These are phyloP conservation scores for Cucurbita ficifolia DNA, from an alignment of 306 rosid species.

Conservation along the genomic window DNA sequence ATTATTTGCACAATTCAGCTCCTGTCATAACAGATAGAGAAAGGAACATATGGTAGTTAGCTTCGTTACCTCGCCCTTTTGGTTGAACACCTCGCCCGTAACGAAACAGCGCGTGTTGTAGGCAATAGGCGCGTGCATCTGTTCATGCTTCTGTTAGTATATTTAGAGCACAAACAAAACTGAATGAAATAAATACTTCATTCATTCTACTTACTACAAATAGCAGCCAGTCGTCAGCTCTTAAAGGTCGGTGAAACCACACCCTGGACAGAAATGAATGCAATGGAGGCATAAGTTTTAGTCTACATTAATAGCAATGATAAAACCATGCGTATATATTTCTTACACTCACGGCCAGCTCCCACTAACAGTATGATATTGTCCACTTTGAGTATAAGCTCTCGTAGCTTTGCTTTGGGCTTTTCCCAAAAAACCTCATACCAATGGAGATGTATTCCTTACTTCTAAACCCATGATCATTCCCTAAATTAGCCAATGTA, in stretches of 20 bases:
- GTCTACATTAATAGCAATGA: not conserved
- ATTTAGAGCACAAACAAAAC: not conserved
- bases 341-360: not conserved
- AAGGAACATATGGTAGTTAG: not conserved
- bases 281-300: slow-evolving; percentile 1
- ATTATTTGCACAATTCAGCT: slow-evolving; percentile 7
- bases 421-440: no score
- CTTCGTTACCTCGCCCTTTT: slow-evolving; percentile 62
- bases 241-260: slow-evolving; percentile 79
- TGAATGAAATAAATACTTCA: not conserved
- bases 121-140: slow-evolving; percentile 48
- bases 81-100: slow-evolving; percentile 68
- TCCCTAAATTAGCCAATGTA: no score
- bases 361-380: not conserved
- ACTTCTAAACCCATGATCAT: no score
- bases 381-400: no score
- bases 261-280: slow-evolving; percentile 34
- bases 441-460: no score
- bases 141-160: slow-evolving; percentile 18
- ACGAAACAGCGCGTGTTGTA: slow-evolving; percentile 54
- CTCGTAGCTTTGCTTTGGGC: no score
- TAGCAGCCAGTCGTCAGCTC: slow-evolving; percentile 88
- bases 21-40: not conserved
- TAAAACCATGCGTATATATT: not conserved
- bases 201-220: slow-evolving; percentile 44